Base-by-base conservation (phyloP, 2,329 filamentous ascomycete genomes). In the Aaosphaeria arxii region DNA sequence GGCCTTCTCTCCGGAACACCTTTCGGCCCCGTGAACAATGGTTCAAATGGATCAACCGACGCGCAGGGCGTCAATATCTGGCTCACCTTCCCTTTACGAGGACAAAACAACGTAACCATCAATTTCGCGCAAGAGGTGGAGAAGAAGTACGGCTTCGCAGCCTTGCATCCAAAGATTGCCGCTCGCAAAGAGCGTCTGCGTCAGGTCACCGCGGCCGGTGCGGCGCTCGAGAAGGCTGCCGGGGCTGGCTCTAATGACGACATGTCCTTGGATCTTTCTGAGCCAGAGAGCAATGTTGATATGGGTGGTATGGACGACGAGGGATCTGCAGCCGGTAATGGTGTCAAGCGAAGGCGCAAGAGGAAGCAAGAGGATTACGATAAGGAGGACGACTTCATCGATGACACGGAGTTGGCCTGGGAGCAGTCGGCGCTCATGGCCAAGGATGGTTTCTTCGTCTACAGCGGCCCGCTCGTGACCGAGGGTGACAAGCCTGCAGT, bases 371-470 rank as follows among this genome's bases (percentile, higher is more conserved):
- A 86, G 57, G 82, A 85, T 50, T 86, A 86, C 59, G 82, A 86
- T 61, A 82, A 83, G 49, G 82, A 85, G 45, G 83, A 86, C 55
- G 82, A 84, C 40, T 86, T 86, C 61, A 84, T 86, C 47, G 94
- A 99, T 62, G 94, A 99, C 66, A 95, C 91, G 1, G 94, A 99
- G 69, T 71, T 96, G 64, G 79, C 95, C 1, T 97, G 92, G 92
- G 90, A 97, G 71, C 90, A 95, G 63, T 89, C 95, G 66, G 92
- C 92, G 5, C 91, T 92, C 4, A 91, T 94, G 42, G 92, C 89
- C 57, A 89, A 92, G 59, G 94, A 97, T 66, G 94, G 94, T 1
- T 99, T 97, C 75, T 99, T 97, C 67, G 94, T 99, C 1, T 99
- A 96, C 71, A 95, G 89, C 51, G 94, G 94, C 4, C 92, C 92